A percentile compares a stretch with the other conserved stretches of the same genome.
phyloP scores from a whole-genome alignment of 1,284 basidiomycete species.

The Ganoderma meredithae region DNA sequence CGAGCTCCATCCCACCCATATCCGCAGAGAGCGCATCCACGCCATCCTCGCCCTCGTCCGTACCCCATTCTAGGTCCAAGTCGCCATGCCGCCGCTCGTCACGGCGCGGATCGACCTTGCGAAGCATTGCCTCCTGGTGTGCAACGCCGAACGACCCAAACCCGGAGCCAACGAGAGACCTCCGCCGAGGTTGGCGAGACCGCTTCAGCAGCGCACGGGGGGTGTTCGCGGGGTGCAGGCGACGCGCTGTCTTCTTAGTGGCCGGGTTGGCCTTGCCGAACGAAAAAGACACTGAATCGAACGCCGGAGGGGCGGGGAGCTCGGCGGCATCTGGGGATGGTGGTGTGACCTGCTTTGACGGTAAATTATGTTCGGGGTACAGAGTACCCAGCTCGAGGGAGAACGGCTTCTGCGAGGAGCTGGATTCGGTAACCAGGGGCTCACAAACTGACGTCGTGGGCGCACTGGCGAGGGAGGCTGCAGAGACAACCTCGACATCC shows the following conservation, averaged over 20 bases:
- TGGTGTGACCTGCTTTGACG: background rate
- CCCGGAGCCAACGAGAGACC: conserved; percentile 50
- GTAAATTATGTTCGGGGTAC: conserved; percentile 17
- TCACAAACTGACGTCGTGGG: background rate
- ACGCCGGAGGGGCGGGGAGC: conserved; percentile 22
- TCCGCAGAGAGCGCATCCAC: conserved; percentile 48
- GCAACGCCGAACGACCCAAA: conserved; percentile 65
- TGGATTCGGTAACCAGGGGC: conserved; percentile 39
- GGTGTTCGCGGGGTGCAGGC: conserved; percentile 34
- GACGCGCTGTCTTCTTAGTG: conserved; percentile 30
- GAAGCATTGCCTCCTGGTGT: conserved; percentile 60
- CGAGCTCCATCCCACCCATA: conserved; percentile 64
- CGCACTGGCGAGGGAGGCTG: background rate
- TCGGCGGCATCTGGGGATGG: conserved; percentile 16
- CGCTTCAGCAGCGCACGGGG: conserved; percentile 35
- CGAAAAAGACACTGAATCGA: conserved; percentile 36
- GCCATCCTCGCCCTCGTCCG: conserved; percentile 49
- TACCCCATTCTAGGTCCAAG: conserved; percentile 80
- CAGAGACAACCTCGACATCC: conserved; percentile 27
- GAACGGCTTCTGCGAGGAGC: conserved; percentile 13
- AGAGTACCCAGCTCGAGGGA: conserved; percentile 24
- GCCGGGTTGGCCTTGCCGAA: conserved; percentile 14
- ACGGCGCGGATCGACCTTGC: conserved; percentile 51
- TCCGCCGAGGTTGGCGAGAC: conserved; percentile 38
- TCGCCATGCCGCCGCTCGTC: conserved; percentile 65